A percentile compares a stretch with the other conserved stretches of the same genome.
Conservation (phyloP, 768 basidiomycete genomes). For the Pisolithus marmoratus region DNA sequence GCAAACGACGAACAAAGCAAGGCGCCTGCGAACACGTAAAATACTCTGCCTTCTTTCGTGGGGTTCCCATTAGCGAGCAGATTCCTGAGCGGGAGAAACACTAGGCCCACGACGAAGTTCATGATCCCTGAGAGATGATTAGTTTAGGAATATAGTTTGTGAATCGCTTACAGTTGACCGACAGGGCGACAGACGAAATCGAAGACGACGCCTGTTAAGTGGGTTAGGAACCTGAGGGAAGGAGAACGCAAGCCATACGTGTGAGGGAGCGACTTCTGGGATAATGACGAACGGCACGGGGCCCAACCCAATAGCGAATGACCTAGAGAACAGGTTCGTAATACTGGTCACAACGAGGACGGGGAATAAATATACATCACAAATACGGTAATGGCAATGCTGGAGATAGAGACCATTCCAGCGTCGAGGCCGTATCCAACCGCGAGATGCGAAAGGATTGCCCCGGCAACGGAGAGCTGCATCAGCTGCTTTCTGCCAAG, state of each 20-base stretch:
- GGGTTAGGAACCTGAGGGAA: background rate
- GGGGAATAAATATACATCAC: slow-evolving; percentile 50
- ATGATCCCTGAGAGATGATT: slow-evolving; percentile 53
- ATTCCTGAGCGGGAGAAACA: slow-evolving; percentile 82
- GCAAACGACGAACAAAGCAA: slow-evolving; percentile 30
- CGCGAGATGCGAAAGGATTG: slow-evolving; percentile 55
- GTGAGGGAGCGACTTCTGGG: slow-evolving; percentile 78
- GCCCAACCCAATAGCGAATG: slow-evolving; percentile 86
- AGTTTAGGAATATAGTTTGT: background rate
- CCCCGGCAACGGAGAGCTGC: slow-evolving; percentile 59
- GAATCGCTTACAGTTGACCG: slow-evolving; percentile 54
- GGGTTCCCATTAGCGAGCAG: slow-evolving; percentile 55
- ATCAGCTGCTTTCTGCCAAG: slow-evolving; percentile 70
- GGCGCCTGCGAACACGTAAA: slow-evolving; percentile 72
- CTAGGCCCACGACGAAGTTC: slow-evolving; percentile 80
- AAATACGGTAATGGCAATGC: slow-evolving; percentile 71
- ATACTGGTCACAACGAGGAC: background rate
- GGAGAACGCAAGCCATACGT: slow-evolving; percentile 41
- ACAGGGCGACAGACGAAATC: slow-evolving; percentile 68
- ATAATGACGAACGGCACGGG: slow-evolving; percentile 92
- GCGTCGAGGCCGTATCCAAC: slow-evolving; percentile 70
- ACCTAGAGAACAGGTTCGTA: slow-evolving; percentile 36
- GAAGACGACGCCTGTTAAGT: slow-evolving; percentile 65
- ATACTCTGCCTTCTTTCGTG: slow-evolving; percentile 77
- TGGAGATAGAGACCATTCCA: slow-evolving; percentile 55